A percentile compares a stretch with the other conserved stretches of the same genome.
Conservation (phyloP, 116 monocot genomes). For the Dioscorea cayenensis region DNA sequence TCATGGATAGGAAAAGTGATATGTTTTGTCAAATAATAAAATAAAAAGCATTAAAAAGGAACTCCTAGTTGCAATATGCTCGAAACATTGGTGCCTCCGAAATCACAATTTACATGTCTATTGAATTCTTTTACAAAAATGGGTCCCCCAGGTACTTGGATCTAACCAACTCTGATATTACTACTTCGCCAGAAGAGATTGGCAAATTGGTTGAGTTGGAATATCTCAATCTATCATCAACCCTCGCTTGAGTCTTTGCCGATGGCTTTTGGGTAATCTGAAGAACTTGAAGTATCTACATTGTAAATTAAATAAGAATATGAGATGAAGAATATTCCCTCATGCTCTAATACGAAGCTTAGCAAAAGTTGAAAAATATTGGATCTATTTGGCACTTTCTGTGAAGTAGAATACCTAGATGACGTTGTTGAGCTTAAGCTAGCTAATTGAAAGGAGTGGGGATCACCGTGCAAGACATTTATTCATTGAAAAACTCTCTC, state of each 20-base stretch:
- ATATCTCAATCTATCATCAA: slow-evolving; percentile 29
- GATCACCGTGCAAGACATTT: too few species aligned
- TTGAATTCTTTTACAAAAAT: neutral
- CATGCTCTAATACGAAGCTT: neutral
- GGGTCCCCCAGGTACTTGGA: slow-evolving; percentile 14
- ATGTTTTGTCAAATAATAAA: neutral
- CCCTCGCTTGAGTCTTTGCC: slow-evolving; percentile 16
- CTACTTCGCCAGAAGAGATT: slow-evolving; percentile 13
- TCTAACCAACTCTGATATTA: slow-evolving; percentile 1
- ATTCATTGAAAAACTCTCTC: too few species aligned
- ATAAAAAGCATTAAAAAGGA: too few species aligned
- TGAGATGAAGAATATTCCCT: neutral
- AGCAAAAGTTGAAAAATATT: neutral
- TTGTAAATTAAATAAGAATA: neutral
- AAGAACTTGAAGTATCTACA: slow-evolving; percentile 16
- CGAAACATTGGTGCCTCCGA: too few species aligned
- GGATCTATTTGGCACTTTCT: neutral
- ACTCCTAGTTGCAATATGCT: too few species aligned
- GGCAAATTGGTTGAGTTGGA: slow-evolving; percentile 4
- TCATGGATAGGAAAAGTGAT: slow-evolving; percentile 13
- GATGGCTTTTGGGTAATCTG: neutral
- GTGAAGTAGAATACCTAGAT: too few species aligned
- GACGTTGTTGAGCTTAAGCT: too few species aligned
- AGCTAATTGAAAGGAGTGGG: too few species aligned
- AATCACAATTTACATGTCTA: too few species aligned